phyloP scores from a whole-genome alignment of 179 eudicot species.

The Silene noctiflora region DNA sequence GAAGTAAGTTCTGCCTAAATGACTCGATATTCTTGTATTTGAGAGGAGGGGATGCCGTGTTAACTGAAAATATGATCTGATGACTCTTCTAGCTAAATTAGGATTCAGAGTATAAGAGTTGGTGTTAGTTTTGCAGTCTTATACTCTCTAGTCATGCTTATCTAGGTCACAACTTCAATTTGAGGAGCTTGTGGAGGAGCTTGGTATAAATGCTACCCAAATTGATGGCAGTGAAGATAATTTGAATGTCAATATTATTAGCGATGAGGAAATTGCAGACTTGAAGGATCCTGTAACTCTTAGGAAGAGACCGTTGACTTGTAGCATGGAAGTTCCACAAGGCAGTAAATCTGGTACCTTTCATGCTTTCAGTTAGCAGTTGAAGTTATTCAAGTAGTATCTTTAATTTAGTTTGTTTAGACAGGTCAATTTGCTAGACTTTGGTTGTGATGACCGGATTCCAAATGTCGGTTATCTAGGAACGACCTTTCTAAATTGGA shows the following conservation, averaged over 20 bases:
- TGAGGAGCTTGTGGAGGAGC: slow-evolving; percentile 62
- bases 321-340: slow-evolving; percentile 34
- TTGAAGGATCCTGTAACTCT: slow-evolving; percentile 37
- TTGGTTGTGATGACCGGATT: too few relatives aligned
- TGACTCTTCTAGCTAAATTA: neutral
- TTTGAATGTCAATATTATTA: slow-evolving; percentile 39
- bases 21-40: neutral
- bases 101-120: neutral
- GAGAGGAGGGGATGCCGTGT: neutral
- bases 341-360: slow-evolving; percentile 48
- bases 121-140: neutral
- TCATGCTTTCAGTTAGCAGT: neutral
- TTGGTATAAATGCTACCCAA: slow-evolving; percentile 44
- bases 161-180: slow-evolving; percentile 69
- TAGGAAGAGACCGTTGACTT: slow-evolving; percentile 39
- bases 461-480: too few relatives aligned
- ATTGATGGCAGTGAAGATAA: slow-evolving; percentile 48
- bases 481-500: too few relatives aligned
- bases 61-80: neutral
- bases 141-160: slow-evolving; percentile 8
- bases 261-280: slow-evolving; percentile 48
- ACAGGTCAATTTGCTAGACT: too few relatives aligned
- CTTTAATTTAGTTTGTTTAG: neutral
- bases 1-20: slow-evolving; percentile 45
- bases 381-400: neutral